These are phyloP conservation scores for Aspergillus aculeatus DNA, from an alignment of 2,329 filamentous ascomycete species.

Conservation along the genomic window DNA sequence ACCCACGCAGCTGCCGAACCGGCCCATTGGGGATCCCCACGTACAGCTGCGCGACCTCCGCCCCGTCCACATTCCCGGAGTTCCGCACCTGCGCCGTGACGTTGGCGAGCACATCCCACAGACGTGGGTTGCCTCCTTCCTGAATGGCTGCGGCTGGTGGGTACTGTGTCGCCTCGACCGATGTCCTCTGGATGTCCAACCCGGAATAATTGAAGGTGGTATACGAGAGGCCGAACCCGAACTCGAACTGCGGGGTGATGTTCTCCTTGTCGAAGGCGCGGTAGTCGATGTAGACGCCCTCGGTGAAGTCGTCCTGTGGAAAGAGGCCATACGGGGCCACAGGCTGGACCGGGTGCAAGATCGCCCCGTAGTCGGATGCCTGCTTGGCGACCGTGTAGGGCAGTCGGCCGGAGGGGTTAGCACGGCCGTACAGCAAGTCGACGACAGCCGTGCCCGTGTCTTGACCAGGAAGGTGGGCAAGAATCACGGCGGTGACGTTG, in stretches of 20 bases:
- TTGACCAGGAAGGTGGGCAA: slow-evolving; percentile 65
- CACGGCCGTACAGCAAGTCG: slow-evolving; percentile 58
- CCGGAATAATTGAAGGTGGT: slow-evolving; percentile 24
- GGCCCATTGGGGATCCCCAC: slow-evolving; percentile 40
- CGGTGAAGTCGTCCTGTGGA: slow-evolving; percentile 45
- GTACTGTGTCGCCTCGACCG: slow-evolving; percentile 7
- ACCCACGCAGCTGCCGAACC: slow-evolving; percentile 48
- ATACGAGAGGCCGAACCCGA: slow-evolving; percentile 38
- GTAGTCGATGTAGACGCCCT: slow-evolving; percentile 56
- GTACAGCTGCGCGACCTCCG: slow-evolving; percentile 56
- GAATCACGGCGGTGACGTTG: slow-evolving; percentile 64
- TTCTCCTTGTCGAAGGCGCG: slow-evolving; percentile 49
- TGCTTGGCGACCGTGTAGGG: slow-evolving; percentile 62
- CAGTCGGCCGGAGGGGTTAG: slow-evolving; percentile 58
- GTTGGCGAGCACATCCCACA: slow-evolving; percentile 52
- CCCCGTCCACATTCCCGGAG: slow-evolving; percentile 47
- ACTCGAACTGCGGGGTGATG: slow-evolving; percentile 39
- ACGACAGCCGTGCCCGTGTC: slow-evolving; percentile 59
- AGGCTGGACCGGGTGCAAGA: slow-evolving; percentile 17
- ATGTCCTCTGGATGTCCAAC: slow-evolving; percentile 8
- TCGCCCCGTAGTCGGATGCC: slow-evolving; percentile 54
- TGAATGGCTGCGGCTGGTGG: slow-evolving; percentile 42
- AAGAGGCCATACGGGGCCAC: slow-evolving; percentile 19
- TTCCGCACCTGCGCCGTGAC: slow-evolving; percentile 51
- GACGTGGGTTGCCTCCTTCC: slow-evolving; percentile 53